Evolutionary conservation across 75 land plant species (phyloP), one percentile per base, ranked within the genome.

Genomic region (Ceratopteris richardii): DNA sequence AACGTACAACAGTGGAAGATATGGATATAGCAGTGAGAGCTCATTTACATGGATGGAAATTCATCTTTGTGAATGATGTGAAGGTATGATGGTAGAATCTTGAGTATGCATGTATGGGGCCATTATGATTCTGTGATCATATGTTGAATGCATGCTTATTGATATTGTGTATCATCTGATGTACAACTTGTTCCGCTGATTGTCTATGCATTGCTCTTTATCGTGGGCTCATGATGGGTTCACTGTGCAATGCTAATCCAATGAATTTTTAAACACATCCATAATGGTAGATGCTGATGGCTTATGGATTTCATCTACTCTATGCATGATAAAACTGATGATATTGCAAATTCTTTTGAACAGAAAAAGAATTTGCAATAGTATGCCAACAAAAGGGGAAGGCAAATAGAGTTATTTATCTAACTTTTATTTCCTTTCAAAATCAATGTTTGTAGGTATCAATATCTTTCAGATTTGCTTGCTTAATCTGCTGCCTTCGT

Each of bases 21-120:
- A 87, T 87, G 91, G 91, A 87, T 50, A 84, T 87, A 33, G 91
- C 88, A 52, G 88, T 87, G 23, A 77, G 90, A 14, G 90, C 90
- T 20, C 90, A 86, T 61, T 75, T 86, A 12, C 55, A 69, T 22
- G 90, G 90, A n/a, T 86, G 90, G 90, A 86, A 86, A 41, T 84
- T 86, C 55, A 69, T 84, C 30, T 86, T 71, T 63, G 68, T 86
- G 9, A 86, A 86, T 63, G 90, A 86, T 64, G 88, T 86, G 31
- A 78, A 69, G 81, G 90, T 86, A 77, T 0, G 48, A 13, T 26
- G 26, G 3, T 29, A 17, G 14, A 4, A 14, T 29, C 10, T 25
- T 14, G 16, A 24, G 4, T 62, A 11, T 62, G 60, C 29, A 43
- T 39, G 24, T 23, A 29, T 14, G 14, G 14, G 13, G 17, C 40